These are phyloP conservation scores for Coemansia sp. DNA, from an alignment of 192 early-diverging fungal species.

Conservation along the genomic window DNA sequence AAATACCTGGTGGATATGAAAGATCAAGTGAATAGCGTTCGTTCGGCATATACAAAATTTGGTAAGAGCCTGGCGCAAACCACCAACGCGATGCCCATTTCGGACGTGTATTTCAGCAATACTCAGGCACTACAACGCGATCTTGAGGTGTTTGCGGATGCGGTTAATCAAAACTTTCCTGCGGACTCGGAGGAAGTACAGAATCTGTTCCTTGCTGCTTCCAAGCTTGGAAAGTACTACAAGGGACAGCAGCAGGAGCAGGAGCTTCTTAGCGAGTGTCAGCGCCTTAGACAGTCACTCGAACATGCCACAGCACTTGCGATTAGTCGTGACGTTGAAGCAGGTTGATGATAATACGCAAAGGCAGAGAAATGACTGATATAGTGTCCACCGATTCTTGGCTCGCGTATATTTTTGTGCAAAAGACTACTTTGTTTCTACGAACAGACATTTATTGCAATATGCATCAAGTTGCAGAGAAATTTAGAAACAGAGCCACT, in stretches of 20 bases:
- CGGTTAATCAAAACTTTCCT: constrained; percentile 18
- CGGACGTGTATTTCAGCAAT: constrained; percentile 25
- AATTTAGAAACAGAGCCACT: too few relatives aligned
- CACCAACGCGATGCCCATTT: constrained; percentile 43
- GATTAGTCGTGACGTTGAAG: constrained; percentile 13
- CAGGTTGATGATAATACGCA: background rate
- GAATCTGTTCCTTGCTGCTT: constrained; percentile 12
- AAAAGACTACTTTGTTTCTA: too few relatives aligned
- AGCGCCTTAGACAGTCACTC: constrained; percentile 27
- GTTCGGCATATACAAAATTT: constrained; percentile 21
- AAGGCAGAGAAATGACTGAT: too few relatives aligned
- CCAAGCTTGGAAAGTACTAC: constrained; percentile 16
- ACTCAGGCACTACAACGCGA: constrained; percentile 27
- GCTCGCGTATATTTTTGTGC: too few relatives aligned
- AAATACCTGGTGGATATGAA: constrained; percentile 17
- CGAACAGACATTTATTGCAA: too few relatives aligned
- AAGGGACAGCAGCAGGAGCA: constrained; percentile 18
- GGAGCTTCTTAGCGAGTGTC: constrained; percentile 40
- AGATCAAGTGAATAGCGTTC: constrained; percentile 12
- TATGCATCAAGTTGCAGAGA: too few relatives aligned
- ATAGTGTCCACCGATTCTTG: too few relatives aligned
- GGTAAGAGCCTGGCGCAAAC: constrained; percentile 19
- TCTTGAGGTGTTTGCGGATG: constrained; percentile 22
- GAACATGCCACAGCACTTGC: constrained; percentile 31
- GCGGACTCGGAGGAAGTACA: background rate